A percentile compares a stretch with the other conserved stretches of the same genome.
Conservation (phyloP, 495 filamentous ascomycete genomes). For the Penicillium cosmopolitanum region DNA sequence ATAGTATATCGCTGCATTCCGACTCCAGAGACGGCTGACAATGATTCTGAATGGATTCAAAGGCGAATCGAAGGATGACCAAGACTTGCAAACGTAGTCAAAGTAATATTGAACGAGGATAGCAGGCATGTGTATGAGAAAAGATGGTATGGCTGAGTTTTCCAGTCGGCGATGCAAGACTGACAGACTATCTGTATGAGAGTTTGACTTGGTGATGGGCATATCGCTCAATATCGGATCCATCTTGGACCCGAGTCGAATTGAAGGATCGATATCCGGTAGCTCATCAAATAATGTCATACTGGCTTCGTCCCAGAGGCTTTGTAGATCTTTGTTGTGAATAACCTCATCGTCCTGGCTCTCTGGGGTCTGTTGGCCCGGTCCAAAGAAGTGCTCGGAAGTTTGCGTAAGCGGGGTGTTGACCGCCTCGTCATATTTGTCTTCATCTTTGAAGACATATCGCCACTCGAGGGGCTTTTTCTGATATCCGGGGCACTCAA, state of each 20-base stretch:
- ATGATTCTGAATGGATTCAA: slow-evolving; percentile 30
- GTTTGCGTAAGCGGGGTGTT: background rate
- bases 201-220: slow-evolving; percentile 4
- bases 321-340: slow-evolving; percentile 13
- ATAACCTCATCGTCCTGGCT: slow-evolving; percentile 3
- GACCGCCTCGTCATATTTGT: slow-evolving; percentile 1
- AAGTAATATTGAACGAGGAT: slow-evolving; percentile 35
- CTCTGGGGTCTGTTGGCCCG: background rate
- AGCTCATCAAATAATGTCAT: slow-evolving; percentile 23
- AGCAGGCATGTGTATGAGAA: slow-evolving; percentile 30
- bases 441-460: slow-evolving; percentile 27
- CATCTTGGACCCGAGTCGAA: slow-evolving; percentile 9
- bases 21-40: slow-evolving; percentile 31
- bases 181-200: slow-evolving; percentile 21
- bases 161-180: slow-evolving; percentile 25
- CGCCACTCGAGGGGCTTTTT: slow-evolving; percentile 30
- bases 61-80: slow-evolving; percentile 34
- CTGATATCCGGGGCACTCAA: slow-evolving; percentile 29
- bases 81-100: slow-evolving; percentile 32
- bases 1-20: slow-evolving; percentile 32
- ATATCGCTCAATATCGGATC: slow-evolving; percentile 3
- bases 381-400: background rate
- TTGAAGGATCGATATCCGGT: slow-evolving; percentile 18
- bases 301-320: slow-evolving; percentile 19
- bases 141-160: slow-evolving; percentile 26